A percentile compares a stretch with the other conserved stretches of the same genome.
Conservation (phyloP, 1,139 yeast genomes). For the Scheffersomyces lignicola region DNA sequence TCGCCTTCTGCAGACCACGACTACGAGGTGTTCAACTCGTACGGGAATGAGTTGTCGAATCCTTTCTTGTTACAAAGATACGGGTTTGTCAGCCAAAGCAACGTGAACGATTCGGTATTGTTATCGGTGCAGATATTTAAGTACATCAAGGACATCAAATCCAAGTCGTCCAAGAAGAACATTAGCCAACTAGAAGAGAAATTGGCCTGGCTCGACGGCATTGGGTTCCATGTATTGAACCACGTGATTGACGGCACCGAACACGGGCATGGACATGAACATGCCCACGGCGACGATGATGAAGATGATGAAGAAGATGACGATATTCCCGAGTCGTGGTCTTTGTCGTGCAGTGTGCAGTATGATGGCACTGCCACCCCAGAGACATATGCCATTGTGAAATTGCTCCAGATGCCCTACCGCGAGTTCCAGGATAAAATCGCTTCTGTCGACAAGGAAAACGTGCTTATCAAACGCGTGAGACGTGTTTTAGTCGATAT, state of each 20-base stretch:
- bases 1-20: conserved; percentile 40
- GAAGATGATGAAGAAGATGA: conserved; percentile 16
- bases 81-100: conserved; percentile 62
- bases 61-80: conserved; percentile 68
- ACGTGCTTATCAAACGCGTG: conserved; percentile 8
- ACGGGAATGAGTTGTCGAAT: conserved; percentile 68
- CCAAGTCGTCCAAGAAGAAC: conserved; percentile 19
- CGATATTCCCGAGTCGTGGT: conserved; percentile 31
- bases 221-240: conserved; percentile 48
- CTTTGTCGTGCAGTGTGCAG: conserved; percentile 23
- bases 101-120: conserved; percentile 58
- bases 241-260: conserved; percentile 30
- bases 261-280: conserved; percentile 14
- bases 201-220: conserved; percentile 62
- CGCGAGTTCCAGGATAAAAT: conserved; percentile 21
- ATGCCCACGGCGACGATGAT: conserved; percentile 13
- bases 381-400: conserved; percentile 27
- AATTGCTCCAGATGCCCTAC: conserved; percentile 26
- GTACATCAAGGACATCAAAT: conserved; percentile 34
- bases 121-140: conserved; percentile 53
- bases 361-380: conserved; percentile 24
- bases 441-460: conserved; percentile 7
- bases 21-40: conserved; percentile 70
- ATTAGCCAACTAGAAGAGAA: conserved; percentile 41
- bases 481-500: conserved; percentile 11